Evolutionary conservation across 2,329 filamentous ascomycete species (phyloP), one percentile per base, ranked within the genome.

Genomic region (Trichoderma sp.): DNA sequence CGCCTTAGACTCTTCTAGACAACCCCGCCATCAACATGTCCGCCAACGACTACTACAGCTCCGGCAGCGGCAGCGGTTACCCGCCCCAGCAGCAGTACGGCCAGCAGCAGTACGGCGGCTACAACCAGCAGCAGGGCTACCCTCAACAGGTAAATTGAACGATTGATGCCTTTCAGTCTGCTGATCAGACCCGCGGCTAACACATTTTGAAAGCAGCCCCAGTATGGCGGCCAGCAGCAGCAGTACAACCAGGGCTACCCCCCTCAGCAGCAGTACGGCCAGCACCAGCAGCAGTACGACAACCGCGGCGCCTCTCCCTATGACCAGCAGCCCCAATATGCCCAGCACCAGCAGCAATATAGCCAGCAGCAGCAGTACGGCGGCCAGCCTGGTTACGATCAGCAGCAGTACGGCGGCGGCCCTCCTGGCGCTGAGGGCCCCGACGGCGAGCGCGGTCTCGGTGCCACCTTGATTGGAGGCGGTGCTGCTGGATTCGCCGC

Each of bases 401-500:
- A 70, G 71, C 76, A 56, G n/a, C 55, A 65, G 6, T 58, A 69
- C 24, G 71, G 69, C 30, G 74, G 74, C 14, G 73, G 73, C 5
- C 72, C 74, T 10, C 72, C 69, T n/a, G 73, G 77, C 2, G 72
- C 73, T 16, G 75, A 54, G 21, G 76, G 75, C 11, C 79, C 78
- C 5, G 76, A 80, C 51, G 79, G 79, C 54, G 86, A 88, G n/a
- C 84, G 85, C 59, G 86, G 86, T 39, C 81, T 89, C 21, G 85
- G 85, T 4, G 84, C 86, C 1, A 83, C 85, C 3, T 73, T 88
- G 30, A 72, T 85, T 1, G 86, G 86, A 26, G 83, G 84, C 65
- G 85, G 82, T 21, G 85, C 81, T 1, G 86, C 84, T n/a, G 86
- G 83, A 8, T 87, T 82, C 73, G 80, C 85, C 0, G 85, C 84